Evolutionary conservation across 148 eudicot genomes (phyloP).

Genomic region (Cornus florida): DNA sequence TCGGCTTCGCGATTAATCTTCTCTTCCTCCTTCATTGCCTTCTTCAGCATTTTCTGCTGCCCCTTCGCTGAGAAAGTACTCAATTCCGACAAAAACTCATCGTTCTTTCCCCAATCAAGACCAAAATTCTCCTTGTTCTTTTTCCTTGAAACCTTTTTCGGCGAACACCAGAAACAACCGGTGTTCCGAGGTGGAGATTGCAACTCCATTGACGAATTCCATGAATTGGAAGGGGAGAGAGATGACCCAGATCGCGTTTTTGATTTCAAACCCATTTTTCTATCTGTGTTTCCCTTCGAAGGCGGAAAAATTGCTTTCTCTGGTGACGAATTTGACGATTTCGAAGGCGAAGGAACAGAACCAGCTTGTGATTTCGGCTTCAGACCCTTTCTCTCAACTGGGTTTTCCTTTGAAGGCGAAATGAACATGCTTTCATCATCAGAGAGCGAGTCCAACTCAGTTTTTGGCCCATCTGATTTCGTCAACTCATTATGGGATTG

Average conservation of each 20-base stretch:
- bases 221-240: constrained; percentile 36
- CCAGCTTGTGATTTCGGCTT: constrained; percentile 28
- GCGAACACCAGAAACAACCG: constrained; percentile 87
- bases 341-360: constrained; percentile 32
- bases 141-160: constrained; percentile 52
- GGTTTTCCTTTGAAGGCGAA: not conserved
- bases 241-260: constrained; percentile 28
- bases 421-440: constrained; percentile 15
- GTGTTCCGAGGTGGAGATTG: constrained; percentile 43
- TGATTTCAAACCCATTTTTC: constrained; percentile 24
- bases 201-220: constrained; percentile 27
- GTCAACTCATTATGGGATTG: constrained; percentile 10
- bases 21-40: constrained; percentile 68
- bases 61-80: constrained; percentile 46
- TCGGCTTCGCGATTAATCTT: constrained; percentile 78
- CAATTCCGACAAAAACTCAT: constrained; percentile 60
- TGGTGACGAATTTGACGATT: constrained; percentile 29
- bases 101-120: constrained; percentile 46
- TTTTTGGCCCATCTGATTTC: not conserved
- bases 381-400: constrained; percentile 5
- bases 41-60: constrained; percentile 60
- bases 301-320: constrained; percentile 34
- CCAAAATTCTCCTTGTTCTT: constrained; percentile 42
- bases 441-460: not conserved
- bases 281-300: constrained; percentile 19